phyloP scores from a whole-genome alignment of 225 moss, liverwort and hornwort genomes.

The Sphagnum contortum region DNA sequence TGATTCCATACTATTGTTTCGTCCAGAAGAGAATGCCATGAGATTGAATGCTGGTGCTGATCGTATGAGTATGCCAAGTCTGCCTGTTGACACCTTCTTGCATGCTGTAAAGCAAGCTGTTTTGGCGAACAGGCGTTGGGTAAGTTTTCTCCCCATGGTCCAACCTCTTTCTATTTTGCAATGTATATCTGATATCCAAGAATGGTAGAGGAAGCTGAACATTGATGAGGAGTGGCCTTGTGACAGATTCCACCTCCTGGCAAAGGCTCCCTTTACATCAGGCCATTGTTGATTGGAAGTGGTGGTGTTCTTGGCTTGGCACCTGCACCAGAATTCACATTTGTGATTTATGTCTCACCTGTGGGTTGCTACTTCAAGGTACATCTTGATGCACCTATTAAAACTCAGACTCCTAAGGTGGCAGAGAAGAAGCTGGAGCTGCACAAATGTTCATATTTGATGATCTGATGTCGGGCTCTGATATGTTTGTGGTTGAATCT shows the following conservation, averaged over 20 bases:
- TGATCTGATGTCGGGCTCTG: no score
- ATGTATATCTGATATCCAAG: no score
- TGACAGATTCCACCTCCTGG: constrained; percentile 65
- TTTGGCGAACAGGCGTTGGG: constrained; percentile 83
- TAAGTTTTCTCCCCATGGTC: constrained; percentile 8
- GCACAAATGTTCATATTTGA: no score
- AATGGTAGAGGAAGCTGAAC: background rate
- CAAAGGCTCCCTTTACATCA: constrained; percentile 77
- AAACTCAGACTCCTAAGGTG: no score
- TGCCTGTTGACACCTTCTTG: constrained; percentile 48
- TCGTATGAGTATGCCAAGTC: constrained; percentile 73
- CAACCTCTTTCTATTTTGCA: no score
- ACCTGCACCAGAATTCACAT: constrained; percentile 70
- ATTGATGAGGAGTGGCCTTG: constrained; percentile 3
- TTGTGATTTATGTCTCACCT: constrained; percentile 79
- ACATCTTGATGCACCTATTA: no score
- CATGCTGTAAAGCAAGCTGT: constrained; percentile 81
- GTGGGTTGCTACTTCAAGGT: constrained; percentile 87
- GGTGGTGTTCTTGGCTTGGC: constrained; percentile 77
- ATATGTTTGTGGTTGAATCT: no score
- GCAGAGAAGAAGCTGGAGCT: no score
- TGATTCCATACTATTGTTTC: constrained; percentile 70
- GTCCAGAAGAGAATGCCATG: constrained; percentile 76
- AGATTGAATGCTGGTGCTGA: constrained; percentile 63
- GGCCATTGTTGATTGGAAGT: constrained; percentile 67